Conservation (phyloP, 202 grass and related monocot genomes). For the Schoenoplectus triqueter region DNA sequence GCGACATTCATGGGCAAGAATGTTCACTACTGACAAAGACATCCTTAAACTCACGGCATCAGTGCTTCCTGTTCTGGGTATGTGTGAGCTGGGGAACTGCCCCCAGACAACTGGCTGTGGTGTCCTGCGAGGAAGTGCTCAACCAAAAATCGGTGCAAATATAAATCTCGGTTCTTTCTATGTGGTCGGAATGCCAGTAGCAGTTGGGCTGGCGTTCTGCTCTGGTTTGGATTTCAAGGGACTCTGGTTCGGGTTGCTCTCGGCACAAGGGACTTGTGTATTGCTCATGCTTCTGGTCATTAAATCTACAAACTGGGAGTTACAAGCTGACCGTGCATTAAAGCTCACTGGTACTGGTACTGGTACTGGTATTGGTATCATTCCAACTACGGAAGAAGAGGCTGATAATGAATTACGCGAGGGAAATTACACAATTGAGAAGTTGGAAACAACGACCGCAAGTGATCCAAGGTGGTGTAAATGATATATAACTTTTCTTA, state of each 20-base stretch:
- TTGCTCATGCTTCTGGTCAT: slow-evolving; percentile 70
- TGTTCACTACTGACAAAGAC: slow-evolving; percentile 67
- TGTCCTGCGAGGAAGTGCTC: slow-evolving; percentile 75
- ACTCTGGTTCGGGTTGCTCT: slow-evolving; percentile 81
- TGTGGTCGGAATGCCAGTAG: slow-evolving; percentile 78
- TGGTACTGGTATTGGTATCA: background rate
- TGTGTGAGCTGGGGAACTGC: slow-evolving; percentile 93
- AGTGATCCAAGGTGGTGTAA: background rate
- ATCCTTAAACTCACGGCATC: slow-evolving; percentile 70
- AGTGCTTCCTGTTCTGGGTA: slow-evolving; percentile 75
- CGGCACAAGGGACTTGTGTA: slow-evolving; percentile 74
- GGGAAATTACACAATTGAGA: slow-evolving; percentile 30
- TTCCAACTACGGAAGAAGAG: background rate
- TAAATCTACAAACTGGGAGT: slow-evolving; percentile 63
- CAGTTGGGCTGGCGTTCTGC: slow-evolving; percentile 72
- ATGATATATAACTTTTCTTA: slow-evolving; percentile 6
- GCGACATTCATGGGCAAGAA: slow-evolving; percentile 67
- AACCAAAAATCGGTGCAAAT: slow-evolving; percentile 66
- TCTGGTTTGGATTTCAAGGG: slow-evolving; percentile 63
- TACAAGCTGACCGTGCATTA: slow-evolving; percentile 63
- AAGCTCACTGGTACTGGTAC: slow-evolving; percentile 52
- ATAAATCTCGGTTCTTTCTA: slow-evolving; percentile 89
- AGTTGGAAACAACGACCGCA: slow-evolving; percentile 39
- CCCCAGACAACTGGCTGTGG: slow-evolving; percentile 97
- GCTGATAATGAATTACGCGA: slow-evolving; percentile 15